Base-by-base conservation (phyloP, 768 basidiomycete species). In the Daedaleopsis nitida region DNA sequence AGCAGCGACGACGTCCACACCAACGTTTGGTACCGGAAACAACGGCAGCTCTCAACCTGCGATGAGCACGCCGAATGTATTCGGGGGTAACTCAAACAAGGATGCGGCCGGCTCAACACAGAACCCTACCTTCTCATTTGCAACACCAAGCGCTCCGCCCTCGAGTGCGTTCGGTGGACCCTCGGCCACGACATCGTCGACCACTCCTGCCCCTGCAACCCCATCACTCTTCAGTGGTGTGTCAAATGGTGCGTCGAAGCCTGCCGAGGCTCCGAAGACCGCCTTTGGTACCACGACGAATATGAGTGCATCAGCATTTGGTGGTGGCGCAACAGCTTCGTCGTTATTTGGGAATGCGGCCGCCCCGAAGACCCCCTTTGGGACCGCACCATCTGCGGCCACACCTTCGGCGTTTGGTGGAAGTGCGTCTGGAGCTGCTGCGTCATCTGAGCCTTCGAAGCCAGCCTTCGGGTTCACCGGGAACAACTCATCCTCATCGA, bases 391-490 rank as follows among this genome's bases (percentile, higher is more conserved):
- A 17, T 42, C 39, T 49, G 24, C 60, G 13, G 49, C 23, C 35
- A 43, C 53, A 1, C 1, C 58, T 10, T 45, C 64, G 19, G 45
- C 59, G 7, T 65, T 59, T 39, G 54, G 49, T 1, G 49, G 43
- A n/a, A 43, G 43, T 39, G 23, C 56, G 35, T 34, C 65, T 5
- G 44, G 50, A 12, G 49, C 58, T 3, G 3, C 65, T 21, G 55
- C 56, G 27, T 65, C 64, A 35, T 62, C 67, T 27, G 67, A 63
- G 21, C 42, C 59, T 13, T 54, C 59, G 11, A 68, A 68, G 55
- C 60, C 59, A 11, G 27, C 62, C 8, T 65, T 64, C 56, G 45
- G 47, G 1, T 63, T 64, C 38, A 61, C 58, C 5, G 54, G 16
- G 14, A 39, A 24, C 17, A 43, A 8, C 21, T 44, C 38, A 2